Evolutionary conservation across 768 basidiomycete species (phyloP), one percentile per base, ranked within the genome.

Genomic region (Auricularia sp.): DNA sequence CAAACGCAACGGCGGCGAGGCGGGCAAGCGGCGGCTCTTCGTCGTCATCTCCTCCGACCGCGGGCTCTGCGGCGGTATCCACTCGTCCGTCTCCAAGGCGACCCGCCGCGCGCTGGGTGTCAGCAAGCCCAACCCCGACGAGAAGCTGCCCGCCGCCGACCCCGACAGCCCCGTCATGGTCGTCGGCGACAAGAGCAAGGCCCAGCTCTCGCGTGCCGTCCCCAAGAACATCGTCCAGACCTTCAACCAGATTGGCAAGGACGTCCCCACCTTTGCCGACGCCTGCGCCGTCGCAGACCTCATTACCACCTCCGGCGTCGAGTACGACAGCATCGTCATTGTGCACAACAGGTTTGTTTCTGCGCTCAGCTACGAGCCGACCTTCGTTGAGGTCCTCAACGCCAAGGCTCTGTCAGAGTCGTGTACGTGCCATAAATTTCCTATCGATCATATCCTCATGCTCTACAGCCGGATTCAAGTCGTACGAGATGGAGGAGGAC

Each of bases 11-110:
- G n/a, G n/a, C n/a, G 79, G 88, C 13, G 89, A 92, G 73, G 69
- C 74, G 65, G 80, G 85, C 56, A 81, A 86, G 72, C 86, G 84
- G 75, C 91, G 90, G 74, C 92, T 98, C 69, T 94, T 96, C 81
- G 75, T 98, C 69, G 92, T 95, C 75, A 77, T 97, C 73, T 97
- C 96, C 58, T 98, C 96, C 64, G 96, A 98, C 87, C 94, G 95
- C 80, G 96, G 97, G 79, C 92, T 99, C 65, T 99, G 96, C 74
- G 96, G 97, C 79, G 96, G 97, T 83, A 96, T 99, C 72, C 96
- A 98, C 82, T 98, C 96, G 51, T 94, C 93, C 63, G 92, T 98
- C 73, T 83, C 89, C 70, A 97, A 98, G 78, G 85, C 86, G 64
- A 90, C 93, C 62, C 90, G 92, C 70, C 84, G 83, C 65, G 88